Evolutionary conservation across 2,329 filamentous ascomycete species (phyloP).

Genomic region (Sporothrix luriei): DNA sequence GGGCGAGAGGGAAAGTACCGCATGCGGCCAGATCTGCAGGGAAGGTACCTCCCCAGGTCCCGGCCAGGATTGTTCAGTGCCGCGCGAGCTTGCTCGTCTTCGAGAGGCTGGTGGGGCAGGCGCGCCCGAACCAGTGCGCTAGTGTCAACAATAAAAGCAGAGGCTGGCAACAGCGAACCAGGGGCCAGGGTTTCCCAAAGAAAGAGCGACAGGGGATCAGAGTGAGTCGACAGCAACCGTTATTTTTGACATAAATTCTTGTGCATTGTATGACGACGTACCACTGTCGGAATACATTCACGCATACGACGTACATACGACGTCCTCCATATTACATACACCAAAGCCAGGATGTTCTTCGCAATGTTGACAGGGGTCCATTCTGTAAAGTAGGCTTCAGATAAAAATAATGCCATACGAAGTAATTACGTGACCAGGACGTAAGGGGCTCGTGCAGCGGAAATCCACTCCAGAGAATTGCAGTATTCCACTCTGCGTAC

Average conservation of each 20-base stretch:
- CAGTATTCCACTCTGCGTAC: no score
- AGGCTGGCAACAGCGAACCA: constrained; percentile 28
- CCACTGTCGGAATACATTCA: no score
- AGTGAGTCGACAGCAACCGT: constrained; percentile 14
- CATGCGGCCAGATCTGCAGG: constrained; percentile 8
- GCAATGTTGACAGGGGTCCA: constrained; percentile 19
- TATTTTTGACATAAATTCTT: constrained; percentile 23
- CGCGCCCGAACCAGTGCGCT: not conserved
- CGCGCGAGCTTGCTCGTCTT: not conserved
- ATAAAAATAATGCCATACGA: constrained; percentile 8
- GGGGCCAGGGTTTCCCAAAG: not conserved
- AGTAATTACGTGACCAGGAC: not conserved
- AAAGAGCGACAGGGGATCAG: constrained; percentile 11
- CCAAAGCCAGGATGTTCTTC: not conserved
- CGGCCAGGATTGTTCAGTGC: not conserved
- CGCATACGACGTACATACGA: no score
- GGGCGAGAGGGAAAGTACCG: constrained; percentile 19
- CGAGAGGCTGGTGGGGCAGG: constrained; percentile 32
- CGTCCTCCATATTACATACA: no score
- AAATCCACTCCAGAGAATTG: not conserved
- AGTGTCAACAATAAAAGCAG: constrained; percentile 31
- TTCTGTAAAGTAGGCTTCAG: not conserved
- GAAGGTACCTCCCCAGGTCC: constrained; percentile 4
- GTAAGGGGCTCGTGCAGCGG: constrained; percentile 10
- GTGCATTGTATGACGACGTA: not conserved